Evolutionary conservation across 179 eudicot genomes (phyloP).

Genomic region (Nepenthes alata): DNA sequence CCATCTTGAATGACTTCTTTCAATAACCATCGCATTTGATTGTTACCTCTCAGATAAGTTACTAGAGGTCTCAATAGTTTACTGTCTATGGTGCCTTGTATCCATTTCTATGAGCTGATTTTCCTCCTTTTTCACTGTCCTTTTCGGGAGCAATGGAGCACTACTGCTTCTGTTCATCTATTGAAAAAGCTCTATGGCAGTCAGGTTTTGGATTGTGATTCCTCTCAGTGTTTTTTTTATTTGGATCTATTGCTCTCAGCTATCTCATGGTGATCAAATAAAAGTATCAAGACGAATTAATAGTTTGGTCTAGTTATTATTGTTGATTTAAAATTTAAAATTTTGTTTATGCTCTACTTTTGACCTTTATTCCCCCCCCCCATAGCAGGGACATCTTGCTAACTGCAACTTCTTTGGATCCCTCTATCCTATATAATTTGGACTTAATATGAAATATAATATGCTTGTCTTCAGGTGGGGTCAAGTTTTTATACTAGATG

Average conservation of each 20-base stretch:
- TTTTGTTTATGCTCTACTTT: neutral
- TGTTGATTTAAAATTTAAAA: neutral
- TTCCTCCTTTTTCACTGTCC: neutral
- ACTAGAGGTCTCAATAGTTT: too few species aligned
- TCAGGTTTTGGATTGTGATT: too few species aligned
- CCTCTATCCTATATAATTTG: too few species aligned
- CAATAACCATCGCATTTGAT: too few species aligned
- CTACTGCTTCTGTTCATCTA: neutral
- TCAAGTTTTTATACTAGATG: conserved; percentile 96
- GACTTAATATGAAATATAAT: too few species aligned
- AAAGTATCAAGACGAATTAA: neutral
- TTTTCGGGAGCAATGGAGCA: neutral
- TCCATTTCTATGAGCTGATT: neutral
- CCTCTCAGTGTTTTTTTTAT: too few species aligned
- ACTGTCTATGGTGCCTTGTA: neutral
- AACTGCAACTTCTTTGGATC: neutral
- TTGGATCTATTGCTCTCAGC: too few species aligned
- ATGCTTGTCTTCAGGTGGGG: conserved; percentile 61
- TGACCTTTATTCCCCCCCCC: neutral
- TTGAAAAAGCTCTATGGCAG: too few species aligned
- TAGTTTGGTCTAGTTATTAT: neutral
- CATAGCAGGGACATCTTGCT: neutral
- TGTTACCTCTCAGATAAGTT: too few species aligned
- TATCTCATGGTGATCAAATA: too few species aligned
- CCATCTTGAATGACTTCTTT: too few species aligned